These are phyloP conservation scores for Penicillium sp. DNA, from an alignment of 2,329 filamentous ascomycete genomes.

Conservation along the genomic window DNA sequence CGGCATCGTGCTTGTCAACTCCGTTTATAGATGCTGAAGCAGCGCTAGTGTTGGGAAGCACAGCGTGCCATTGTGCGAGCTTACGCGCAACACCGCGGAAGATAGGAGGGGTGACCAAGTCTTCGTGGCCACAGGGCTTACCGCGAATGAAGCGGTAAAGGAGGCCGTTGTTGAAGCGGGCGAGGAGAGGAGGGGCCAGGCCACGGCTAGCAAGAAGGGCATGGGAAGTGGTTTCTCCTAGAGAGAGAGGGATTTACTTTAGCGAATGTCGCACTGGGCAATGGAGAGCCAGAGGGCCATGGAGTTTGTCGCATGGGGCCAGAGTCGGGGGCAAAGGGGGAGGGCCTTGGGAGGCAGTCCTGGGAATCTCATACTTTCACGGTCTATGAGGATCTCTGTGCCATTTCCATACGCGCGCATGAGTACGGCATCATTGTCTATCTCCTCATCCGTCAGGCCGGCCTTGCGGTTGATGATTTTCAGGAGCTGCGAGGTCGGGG, in stretches of 20 bases:
- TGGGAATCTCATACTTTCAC: conserved; percentile 71
- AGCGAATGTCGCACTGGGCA: conserved; percentile 46
- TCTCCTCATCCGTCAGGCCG: conserved; percentile 74
- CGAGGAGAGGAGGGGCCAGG: conserved; percentile 85
- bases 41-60: conserved; percentile 62
- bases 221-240: conserved; percentile 72
- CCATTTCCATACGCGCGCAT: conserved; percentile 93
- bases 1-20: conserved; percentile 25
- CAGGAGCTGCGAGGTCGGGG: conserved; percentile 50
- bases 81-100: conserved; percentile 83
- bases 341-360: conserved; percentile 11
- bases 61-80: conserved; percentile 91
- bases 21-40: conserved; percentile 33
- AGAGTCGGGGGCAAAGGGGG: conserved; percentile 5
- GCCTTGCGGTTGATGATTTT: conserved; percentile 59
- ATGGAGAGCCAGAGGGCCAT: conserved; percentile 7
- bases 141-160: conserved; percentile 91
- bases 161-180: conserved; percentile 94
- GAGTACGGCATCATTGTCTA: conserved; percentile 84
- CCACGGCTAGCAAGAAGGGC: conserved; percentile 82
- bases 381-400: conserved; percentile 93
- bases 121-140: conserved; percentile 76
- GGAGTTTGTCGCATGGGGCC: conserved; percentile 3
- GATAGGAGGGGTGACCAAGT: conserved; percentile 76
- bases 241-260: conserved; percentile 38